Conservation (phyloP, 805 yeast genomes). For the Zygosaccharomyces rouxii region DNA sequence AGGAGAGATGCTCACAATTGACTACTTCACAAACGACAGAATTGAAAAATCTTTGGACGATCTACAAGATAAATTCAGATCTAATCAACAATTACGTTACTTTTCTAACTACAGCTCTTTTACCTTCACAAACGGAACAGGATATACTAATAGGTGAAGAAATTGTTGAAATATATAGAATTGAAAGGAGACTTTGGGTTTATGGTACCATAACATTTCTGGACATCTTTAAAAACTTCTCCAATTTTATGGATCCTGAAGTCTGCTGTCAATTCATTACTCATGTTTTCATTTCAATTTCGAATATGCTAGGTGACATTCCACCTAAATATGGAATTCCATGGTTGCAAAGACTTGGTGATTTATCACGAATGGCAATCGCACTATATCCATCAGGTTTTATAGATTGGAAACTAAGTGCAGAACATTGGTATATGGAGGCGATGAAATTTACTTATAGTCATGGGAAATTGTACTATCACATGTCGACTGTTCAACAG, state of each 20-base stretch:
- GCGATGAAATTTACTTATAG: constrained; percentile 74
- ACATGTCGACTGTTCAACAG: constrained; percentile 81
- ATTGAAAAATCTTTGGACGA: constrained; percentile 67
- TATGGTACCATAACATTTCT: constrained; percentile 78
- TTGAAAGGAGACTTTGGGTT: constrained; percentile 78
- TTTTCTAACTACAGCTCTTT: constrained; percentile 63
- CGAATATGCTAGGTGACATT: constrained; percentile 39
- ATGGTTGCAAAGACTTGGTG: constrained; percentile 86
- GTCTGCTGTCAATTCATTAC: constrained; percentile 71
- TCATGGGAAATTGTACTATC: constrained; percentile 82
- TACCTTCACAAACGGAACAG: constrained; percentile 58
- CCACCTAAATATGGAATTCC: constrained; percentile 35
- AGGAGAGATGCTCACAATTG: constrained; percentile 61
- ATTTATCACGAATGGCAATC: constrained; percentile 81
- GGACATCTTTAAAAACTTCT: constrained; percentile 71
- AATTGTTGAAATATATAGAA: constrained; percentile 70
- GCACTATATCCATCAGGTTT: constrained; percentile 74
- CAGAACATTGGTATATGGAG: constrained; percentile 77
- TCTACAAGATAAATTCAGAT: constrained; percentile 62
- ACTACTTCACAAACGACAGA: constrained; percentile 50
- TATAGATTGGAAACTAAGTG: constrained; percentile 80
- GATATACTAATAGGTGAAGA: constrained; percentile 52
- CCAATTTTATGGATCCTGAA: constrained; percentile 71
- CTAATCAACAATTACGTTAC: constrained; percentile 68
- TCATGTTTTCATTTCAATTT: constrained; percentile 56